Evolutionary conservation across 257 asterid genomes (phyloP).

Genomic region (Thymus mandschuricus): DNA sequence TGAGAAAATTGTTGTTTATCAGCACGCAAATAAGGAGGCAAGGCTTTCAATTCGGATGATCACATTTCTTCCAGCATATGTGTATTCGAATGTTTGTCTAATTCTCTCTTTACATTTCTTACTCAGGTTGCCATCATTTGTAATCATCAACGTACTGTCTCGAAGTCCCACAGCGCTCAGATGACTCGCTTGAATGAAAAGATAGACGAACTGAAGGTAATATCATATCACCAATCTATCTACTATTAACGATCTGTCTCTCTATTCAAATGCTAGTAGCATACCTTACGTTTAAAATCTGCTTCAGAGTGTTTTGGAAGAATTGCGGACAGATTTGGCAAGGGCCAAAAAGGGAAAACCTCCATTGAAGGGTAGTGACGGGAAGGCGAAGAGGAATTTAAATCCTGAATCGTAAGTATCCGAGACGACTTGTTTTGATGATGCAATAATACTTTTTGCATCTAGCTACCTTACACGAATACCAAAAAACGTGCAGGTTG

Average conservation of each 20-base stretch:
- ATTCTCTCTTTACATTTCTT: constrained; percentile 24
- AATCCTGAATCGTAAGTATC: constrained; percentile 79
- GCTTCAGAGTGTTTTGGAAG: constrained; percentile 64
- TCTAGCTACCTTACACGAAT: constrained; percentile 36
- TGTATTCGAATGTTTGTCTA: constrained; percentile 3
- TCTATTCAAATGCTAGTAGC: background rate
- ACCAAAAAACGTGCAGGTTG: constrained; percentile 49
- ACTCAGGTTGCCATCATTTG: constrained; percentile 95
- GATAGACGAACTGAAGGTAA: constrained; percentile 88
- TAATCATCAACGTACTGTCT: constrained; percentile 92
- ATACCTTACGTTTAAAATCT: constrained; percentile 20
- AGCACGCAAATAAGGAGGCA: constrained; percentile 94
- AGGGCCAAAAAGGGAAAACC: constrained; percentile 93
- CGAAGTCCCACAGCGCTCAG: constrained; percentile 86
- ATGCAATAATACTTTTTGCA: background rate
- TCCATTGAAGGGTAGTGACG: constrained; percentile 73
- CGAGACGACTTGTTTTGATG: constrained; percentile 1
- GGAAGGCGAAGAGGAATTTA: constrained; percentile 80
- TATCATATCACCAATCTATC: background rate
- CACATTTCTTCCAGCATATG: background rate
- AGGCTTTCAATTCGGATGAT: constrained; percentile 26
- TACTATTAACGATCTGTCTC: background rate
- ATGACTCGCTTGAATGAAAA: constrained; percentile 78
- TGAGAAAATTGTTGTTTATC: constrained; percentile 68
- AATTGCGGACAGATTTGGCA: constrained; percentile 63